These are phyloP conservation scores for Lyophyllum atratum DNA, from an alignment of 768 basidiomycete genomes.

Conservation along the genomic window DNA sequence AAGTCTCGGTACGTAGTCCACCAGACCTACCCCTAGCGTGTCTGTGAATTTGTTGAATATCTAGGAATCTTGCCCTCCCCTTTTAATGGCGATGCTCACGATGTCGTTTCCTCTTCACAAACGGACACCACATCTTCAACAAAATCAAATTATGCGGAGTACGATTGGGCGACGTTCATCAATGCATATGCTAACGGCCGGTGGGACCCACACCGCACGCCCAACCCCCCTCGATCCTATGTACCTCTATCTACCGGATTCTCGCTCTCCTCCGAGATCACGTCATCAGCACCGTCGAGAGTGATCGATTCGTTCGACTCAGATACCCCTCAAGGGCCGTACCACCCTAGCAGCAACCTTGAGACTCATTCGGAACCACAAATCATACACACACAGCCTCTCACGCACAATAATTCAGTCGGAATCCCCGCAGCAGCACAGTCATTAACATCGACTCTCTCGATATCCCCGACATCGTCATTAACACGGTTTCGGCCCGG, in stretches of 20 bases:
- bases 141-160: slow-evolving; percentile 26
- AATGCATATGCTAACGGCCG: slow-evolving; percentile 73
- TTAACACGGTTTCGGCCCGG: slow-evolving; percentile 14
- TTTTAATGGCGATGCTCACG: slow-evolving; percentile 14
- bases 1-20: slow-evolving; percentile 20
- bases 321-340: neutral
- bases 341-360: neutral
- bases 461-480: slow-evolving; percentile 13
- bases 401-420: neutral
- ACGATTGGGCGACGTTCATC: slow-evolving; percentile 78
- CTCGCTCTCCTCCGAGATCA: slow-evolving; percentile 4
- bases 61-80: slow-evolving; percentile 23
- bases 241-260: slow-evolving; percentile 5
- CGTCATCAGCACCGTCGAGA: neutral
- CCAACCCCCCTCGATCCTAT: slow-evolving; percentile 51
- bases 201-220: slow-evolving; percentile 79
- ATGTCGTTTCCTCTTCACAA: neutral
- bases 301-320: neutral
- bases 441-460: slow-evolving; percentile 14
- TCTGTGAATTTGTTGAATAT: neutral
- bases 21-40: neutral
- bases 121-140: slow-evolving; percentile 1
- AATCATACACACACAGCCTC: neutral
- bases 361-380: neutral
- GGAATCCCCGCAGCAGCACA: slow-evolving; percentile 3